Evolutionary conservation across 2,329 filamentous ascomycete species (phyloP).

Genomic region (Triangularia verruculosa): DNA sequence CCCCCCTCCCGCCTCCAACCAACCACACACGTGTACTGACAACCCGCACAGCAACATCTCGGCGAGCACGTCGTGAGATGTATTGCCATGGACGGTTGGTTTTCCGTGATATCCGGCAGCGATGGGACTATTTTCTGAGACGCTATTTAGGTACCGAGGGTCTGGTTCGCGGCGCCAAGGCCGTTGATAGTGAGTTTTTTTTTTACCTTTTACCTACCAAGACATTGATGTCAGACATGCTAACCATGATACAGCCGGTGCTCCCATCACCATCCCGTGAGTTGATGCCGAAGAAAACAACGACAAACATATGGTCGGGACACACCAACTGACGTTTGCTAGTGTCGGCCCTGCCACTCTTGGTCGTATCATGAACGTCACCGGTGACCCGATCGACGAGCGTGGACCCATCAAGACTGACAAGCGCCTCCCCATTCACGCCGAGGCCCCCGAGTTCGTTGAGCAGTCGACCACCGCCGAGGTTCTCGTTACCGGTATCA

Average conservation of each 20-base stretch:
- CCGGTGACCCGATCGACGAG: constrained; percentile 99
- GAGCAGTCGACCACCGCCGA: constrained; percentile 97
- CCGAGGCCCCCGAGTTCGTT: constrained; percentile 85
- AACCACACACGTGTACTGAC: constrained; percentile 36
- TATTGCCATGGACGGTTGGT: constrained; percentile 98
- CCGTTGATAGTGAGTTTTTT: constrained; percentile 59
- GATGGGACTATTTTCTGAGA: constrained; percentile 15
- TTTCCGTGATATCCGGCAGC: constrained; percentile 14
- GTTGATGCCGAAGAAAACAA: constrained; percentile 12
- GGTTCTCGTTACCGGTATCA: constrained; percentile 98
- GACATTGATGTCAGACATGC: constrained; percentile 3
- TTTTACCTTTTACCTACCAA: not conserved
- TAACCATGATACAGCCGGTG: constrained; percentile 56
- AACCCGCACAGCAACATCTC: constrained; percentile 80
- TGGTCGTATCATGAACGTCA: constrained; percentile 99
- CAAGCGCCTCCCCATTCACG: constrained; percentile 88
- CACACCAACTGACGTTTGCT: constrained; percentile 19
- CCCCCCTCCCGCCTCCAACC: constrained; percentile 3
- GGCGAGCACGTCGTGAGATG: constrained; percentile 98
- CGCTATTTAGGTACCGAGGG: constrained; percentile 82
- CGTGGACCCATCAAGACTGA: constrained; percentile 94
- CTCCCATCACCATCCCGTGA: constrained; percentile 77
- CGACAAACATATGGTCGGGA: not conserved
- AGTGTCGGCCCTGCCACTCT: constrained; percentile 79
- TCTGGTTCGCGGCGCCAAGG: constrained; percentile 89